Evolutionary conservation across 768 basidiomycete species (phyloP).

Genomic region (Agaricus sinodeliciosus): DNA sequence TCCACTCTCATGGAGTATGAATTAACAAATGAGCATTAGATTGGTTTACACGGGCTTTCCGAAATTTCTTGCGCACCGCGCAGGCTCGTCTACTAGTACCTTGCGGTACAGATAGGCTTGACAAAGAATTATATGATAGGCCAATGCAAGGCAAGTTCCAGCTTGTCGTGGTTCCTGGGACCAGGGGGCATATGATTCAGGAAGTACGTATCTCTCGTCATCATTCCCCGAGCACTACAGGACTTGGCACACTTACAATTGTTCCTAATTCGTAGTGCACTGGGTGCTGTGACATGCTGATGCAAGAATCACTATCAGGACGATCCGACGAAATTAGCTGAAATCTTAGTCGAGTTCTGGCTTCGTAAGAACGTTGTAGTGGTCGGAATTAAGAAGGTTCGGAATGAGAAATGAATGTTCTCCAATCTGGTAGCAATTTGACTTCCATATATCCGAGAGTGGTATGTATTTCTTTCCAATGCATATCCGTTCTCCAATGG

Average conservation of each 20-base stretch:
- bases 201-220: constrained; percentile 52
- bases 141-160: constrained; percentile 96
- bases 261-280: too few species aligned
- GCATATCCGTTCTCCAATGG: background rate
- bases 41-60: constrained; percentile 87
- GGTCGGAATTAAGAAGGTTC: constrained; percentile 53
- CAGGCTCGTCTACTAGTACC: constrained; percentile 81
- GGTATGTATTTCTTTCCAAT: background rate
- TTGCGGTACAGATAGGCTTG: constrained; percentile 94
- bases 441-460: background rate
- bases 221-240: constrained; percentile 5
- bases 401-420: constrained; percentile 34
- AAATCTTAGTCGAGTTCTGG: constrained; percentile 87
- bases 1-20: background rate
- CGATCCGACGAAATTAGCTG: constrained; percentile 74
- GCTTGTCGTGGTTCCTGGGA: constrained; percentile 76
- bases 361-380: constrained; percentile 74
- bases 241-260: background rate
- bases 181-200: constrained; percentile 93
- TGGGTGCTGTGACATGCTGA: background rate
- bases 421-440: background rate
- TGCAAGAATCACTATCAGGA: constrained; percentile 49
- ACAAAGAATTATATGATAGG: constrained; percentile 93
- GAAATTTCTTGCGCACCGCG: constrained; percentile 72
- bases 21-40: constrained; percentile 34